Percentiles rank a stretch among this genome's conserved stretches.
These are phyloP conservation scores for Globisporangium echinulatum DNA, from an alignment of 352 stramenopile species.

Conservation along the genomic window DNA sequence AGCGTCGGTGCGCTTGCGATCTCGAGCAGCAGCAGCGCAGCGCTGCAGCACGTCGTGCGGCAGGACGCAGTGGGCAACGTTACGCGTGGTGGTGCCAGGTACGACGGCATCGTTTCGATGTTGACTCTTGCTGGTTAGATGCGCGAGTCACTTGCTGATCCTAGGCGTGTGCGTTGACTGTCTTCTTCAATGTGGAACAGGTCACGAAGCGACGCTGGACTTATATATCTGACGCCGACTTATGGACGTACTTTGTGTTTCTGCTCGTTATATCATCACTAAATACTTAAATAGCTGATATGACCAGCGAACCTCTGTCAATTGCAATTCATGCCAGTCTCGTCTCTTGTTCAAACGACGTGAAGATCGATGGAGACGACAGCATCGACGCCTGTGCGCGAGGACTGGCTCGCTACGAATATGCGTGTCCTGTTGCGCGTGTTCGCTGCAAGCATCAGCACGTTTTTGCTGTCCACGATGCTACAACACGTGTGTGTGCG, in stretches of 20 bases:
- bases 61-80: conserved; percentile 34
- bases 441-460: conserved; percentile 25
- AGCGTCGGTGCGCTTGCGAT: conserved; percentile 23
- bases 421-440: conserved; percentile 27
- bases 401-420: conserved; percentile 47
- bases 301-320: not conserved
- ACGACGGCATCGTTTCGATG: not conserved
- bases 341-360: no score
- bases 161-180: no score
- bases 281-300: no score
- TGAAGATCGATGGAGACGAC: not conserved
- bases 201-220: no score
- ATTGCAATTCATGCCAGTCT: not conserved
- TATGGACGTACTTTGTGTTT: no score
- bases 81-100: conserved; percentile 9
- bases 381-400: not conserved
- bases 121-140: no score
- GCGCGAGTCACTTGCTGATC: no score
- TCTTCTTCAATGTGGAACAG: not conserved
- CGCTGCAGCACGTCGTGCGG: conserved; percentile 36
- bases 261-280: no score
- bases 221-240: no score
- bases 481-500: conserved; percentile 25
- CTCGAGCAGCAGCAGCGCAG: conserved; percentile 33
- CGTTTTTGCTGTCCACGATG: conserved; percentile 32